Evolutionary conservation across 73 alveolate genomes (phyloP).

Genomic region (Paramecium bursaria): DNA sequence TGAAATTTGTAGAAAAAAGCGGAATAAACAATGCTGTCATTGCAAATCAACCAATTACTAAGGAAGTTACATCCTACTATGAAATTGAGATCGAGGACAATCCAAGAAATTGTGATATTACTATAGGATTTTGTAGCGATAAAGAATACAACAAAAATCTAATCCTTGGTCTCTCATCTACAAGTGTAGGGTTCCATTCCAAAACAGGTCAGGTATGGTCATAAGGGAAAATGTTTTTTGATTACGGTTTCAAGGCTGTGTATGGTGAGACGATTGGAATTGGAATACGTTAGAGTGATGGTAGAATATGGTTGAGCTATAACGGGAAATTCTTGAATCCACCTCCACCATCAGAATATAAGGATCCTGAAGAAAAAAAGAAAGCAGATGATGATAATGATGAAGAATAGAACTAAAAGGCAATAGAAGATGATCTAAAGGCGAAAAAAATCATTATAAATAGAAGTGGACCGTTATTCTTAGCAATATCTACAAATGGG

Average conservation of each 20-base stretch:
- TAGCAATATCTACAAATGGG: slow-evolving; percentile 6
- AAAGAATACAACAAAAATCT: slow-evolving; percentile 6
- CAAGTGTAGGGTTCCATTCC: slow-evolving; percentile 49
- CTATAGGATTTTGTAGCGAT: slow-evolving; percentile 33
- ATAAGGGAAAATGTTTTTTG: not conserved
- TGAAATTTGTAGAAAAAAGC: slow-evolving; percentile 12
- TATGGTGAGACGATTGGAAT: slow-evolving; percentile 60
- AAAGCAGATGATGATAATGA: slow-evolving; percentile 8
- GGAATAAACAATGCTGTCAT: not conserved
- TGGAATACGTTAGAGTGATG: slow-evolving; percentile 45
- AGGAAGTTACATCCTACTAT: slow-evolving; percentile 9
- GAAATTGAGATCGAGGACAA: slow-evolving; percentile 57
- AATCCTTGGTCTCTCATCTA: slow-evolving; percentile 2
- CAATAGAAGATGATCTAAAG: not conserved
- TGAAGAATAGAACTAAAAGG: slow-evolving; percentile 16
- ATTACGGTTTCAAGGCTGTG: slow-evolving; percentile 26
- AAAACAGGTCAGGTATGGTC: not conserved
- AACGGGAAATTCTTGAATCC: slow-evolving; percentile 60
- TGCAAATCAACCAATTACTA: slow-evolving; percentile 14
- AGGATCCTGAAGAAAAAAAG: not conserved
- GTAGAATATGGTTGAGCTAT: slow-evolving; percentile 58
- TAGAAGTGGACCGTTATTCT: slow-evolving; percentile 3
- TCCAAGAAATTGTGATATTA: slow-evolving; percentile 46
- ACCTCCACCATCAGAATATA: slow-evolving; percentile 42
- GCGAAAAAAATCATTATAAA: not conserved